Conservation (phyloP, 257 asterid species). For the Ophiorrhiza pumila region DNA sequence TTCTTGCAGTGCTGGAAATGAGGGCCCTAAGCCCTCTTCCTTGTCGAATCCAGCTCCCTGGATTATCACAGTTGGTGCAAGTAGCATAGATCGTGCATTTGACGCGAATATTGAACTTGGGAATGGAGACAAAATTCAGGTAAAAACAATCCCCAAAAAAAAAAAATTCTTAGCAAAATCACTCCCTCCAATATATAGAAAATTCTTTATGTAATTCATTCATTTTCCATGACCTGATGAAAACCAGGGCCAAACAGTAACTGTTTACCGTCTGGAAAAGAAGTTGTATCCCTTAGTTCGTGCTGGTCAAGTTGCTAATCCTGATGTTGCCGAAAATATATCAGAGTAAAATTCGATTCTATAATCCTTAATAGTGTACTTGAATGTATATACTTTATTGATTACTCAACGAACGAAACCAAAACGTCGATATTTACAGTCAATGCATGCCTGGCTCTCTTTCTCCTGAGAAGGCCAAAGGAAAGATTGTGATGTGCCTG, state of each 20-base stretch:
- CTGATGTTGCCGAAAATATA: slow-evolving; percentile 36
- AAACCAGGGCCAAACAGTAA: slow-evolving; percentile 70
- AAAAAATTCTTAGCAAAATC: too few species aligned
- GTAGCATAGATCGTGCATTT: slow-evolving; percentile 70
- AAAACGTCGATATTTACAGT: slow-evolving; percentile 32
- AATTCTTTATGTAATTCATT: neutral
- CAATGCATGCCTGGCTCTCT: slow-evolving; percentile 82
- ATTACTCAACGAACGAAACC: neutral
- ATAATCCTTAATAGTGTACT: neutral
- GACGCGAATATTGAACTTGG: slow-evolving; percentile 54
- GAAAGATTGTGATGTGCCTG: slow-evolving; percentile 73
- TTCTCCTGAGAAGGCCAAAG: slow-evolving; percentile 56
- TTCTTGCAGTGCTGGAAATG: slow-evolving; percentile 81
- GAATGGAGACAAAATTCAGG: slow-evolving; percentile 53
- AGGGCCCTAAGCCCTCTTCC: slow-evolving; percentile 57
- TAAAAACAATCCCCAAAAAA: slow-evolving; percentile 6
- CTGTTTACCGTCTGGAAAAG: slow-evolving; percentile 53
- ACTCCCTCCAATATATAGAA: too few species aligned
- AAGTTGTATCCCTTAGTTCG: slow-evolving; percentile 60
- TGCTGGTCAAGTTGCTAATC: slow-evolving; percentile 56
- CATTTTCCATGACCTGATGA: neutral
- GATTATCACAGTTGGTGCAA: slow-evolving; percentile 91
- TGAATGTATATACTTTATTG: neutral
- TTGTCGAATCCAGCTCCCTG: slow-evolving; percentile 81
- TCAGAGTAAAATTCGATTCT: slow-evolving; percentile 35